A percentile compares a stretch with the other conserved stretches of the same genome.
These are phyloP conservation scores for Lepraria neglecta DNA, from an alignment of 495 filamentous ascomycete species.

Conservation along the genomic window DNA sequence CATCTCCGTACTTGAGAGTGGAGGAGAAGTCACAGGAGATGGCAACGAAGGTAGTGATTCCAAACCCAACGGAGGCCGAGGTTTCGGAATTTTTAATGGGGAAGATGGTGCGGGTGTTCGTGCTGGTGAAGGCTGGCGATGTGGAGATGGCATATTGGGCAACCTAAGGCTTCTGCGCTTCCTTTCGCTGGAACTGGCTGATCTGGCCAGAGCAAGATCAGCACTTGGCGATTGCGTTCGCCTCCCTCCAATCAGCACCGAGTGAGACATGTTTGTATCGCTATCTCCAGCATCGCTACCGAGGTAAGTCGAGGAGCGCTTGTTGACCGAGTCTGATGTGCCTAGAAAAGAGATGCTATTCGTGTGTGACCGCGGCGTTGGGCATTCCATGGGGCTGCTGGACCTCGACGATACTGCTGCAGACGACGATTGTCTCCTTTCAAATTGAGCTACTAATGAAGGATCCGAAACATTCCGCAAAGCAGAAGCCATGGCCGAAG, in stretches of 20 bases:
- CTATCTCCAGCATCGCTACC: conserved; percentile 73
- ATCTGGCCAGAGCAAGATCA: conserved; percentile 65
- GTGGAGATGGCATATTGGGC: conserved; percentile 65
- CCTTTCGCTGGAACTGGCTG: conserved; percentile 65
- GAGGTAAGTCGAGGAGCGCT: conserved; percentile 63
- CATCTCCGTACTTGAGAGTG: conserved; percentile 73
- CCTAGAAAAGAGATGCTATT: conserved; percentile 57
- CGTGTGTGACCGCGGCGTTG: conserved; percentile 81
- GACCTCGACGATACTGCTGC: conserved; percentile 66
- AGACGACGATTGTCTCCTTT: conserved; percentile 50
- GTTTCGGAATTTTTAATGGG: conserved; percentile 79
- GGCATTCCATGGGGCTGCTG: conserved; percentile 84
- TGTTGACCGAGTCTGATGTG: conserved; percentile 52
- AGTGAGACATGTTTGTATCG: conserved; percentile 84
- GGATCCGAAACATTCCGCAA: conserved; percentile 33
- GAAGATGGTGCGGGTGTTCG: conserved; percentile 71
- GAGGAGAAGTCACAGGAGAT: conserved; percentile 84
- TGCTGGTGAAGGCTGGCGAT: conserved; percentile 79
- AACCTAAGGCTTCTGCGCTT: conserved; percentile 79
- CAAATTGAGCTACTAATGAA: conserved; percentile 31
- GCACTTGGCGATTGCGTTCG: conserved; percentile 88
- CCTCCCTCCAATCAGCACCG: conserved; percentile 58
- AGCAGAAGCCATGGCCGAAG: conserved; percentile 42
- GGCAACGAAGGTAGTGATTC: conserved; percentile 67
- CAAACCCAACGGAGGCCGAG: conserved; percentile 64